A percentile compares a stretch with the other conserved stretches of the same genome.
These are phyloP conservation scores for Somion occarium DNA, from an alignment of 1,284 basidiomycete species.

Conservation along the genomic window DNA sequence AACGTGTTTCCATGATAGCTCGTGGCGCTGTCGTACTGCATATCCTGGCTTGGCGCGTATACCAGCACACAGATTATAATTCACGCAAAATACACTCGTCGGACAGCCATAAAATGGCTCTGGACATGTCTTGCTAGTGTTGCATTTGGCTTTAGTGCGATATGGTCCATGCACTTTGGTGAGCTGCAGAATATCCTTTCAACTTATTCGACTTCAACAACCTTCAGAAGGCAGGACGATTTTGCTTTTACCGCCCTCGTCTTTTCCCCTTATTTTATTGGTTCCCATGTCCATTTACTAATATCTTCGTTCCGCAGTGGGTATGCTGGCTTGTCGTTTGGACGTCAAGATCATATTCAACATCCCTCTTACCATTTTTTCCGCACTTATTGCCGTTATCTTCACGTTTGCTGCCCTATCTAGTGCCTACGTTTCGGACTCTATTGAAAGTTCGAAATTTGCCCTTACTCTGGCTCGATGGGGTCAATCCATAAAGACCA, in stretches of 20 bases:
- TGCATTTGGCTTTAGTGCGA: slow-evolving; percentile 28
- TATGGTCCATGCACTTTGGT: slow-evolving; percentile 32
- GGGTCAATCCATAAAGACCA: slow-evolving; percentile 1
- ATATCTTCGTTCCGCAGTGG: too few relatives aligned
- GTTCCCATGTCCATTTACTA: too few relatives aligned
- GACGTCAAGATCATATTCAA: slow-evolving; percentile 25
- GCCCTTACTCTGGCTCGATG: slow-evolving; percentile 8
- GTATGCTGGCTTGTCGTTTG: slow-evolving; percentile 28
- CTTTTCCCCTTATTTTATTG: too few relatives aligned
- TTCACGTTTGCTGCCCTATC: slow-evolving; percentile 27
- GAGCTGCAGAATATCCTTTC: slow-evolving; percentile 9
- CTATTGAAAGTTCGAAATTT: slow-evolving; percentile 17
- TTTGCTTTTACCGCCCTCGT: too few relatives aligned
- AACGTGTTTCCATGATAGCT: slow-evolving; percentile 16
- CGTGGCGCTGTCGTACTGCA: slow-evolving; percentile 25
- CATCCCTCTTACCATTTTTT: slow-evolving; percentile 23
- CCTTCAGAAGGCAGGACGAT: too few relatives aligned
- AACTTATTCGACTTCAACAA: too few relatives aligned
- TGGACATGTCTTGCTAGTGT: slow-evolving; percentile 26
- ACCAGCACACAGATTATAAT: slow-evolving; percentile 29
- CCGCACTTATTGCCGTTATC: slow-evolving; percentile 24
- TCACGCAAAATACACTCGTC: slow-evolving; percentile 27
- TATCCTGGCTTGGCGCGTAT: slow-evolving; percentile 28
- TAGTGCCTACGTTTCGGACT: slow-evolving; percentile 20
- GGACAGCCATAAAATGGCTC: slow-evolving; percentile 16